Conservation (phyloP, 2,329 filamentous ascomycete species). For the Zarea fungicola region DNA sequence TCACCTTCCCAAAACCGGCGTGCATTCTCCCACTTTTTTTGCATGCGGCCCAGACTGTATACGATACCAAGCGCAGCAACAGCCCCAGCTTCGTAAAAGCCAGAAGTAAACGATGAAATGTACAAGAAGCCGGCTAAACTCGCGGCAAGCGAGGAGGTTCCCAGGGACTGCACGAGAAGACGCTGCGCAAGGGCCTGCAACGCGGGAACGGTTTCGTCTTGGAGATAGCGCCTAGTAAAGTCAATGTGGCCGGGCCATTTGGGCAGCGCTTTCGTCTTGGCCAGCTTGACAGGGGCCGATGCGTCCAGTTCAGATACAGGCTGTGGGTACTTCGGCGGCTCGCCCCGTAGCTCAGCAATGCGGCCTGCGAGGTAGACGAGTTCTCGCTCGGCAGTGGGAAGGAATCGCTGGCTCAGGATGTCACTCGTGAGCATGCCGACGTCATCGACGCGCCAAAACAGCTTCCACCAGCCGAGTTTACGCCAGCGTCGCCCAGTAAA, state of each 20-base stretch:
- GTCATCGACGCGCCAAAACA: conserved; percentile 93
- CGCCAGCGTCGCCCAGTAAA: conserved; percentile 74
- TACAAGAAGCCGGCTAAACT: conserved; percentile 53
- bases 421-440: conserved; percentile 78
- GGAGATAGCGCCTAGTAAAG: conserved; percentile 61
- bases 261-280: conserved; percentile 18
- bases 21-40: conserved; percentile 58
- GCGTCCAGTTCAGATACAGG: conserved; percentile 22
- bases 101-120: conserved; percentile 47
- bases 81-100: conserved; percentile 56
- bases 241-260: conserved; percentile 74
- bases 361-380: conserved; percentile 79
- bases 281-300: not conserved
- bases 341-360: conserved; percentile 48
- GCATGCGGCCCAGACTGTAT: conserved; percentile 54
- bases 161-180: conserved; percentile 69
- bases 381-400: conserved; percentile 71
- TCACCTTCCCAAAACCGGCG: conserved; percentile 59
- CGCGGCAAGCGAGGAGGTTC: conserved; percentile 60
- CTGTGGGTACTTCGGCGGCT: conserved; percentile 29
- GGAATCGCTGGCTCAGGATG: conserved; percentile 70
- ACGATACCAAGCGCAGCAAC: conserved; percentile 57
- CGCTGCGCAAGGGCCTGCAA: conserved; percentile 69
- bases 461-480: conserved; percentile 85
- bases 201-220: conserved; percentile 61